Conservation (phyloP, 176 grass and related monocot species). For the Aegilops bicornis region DNA sequence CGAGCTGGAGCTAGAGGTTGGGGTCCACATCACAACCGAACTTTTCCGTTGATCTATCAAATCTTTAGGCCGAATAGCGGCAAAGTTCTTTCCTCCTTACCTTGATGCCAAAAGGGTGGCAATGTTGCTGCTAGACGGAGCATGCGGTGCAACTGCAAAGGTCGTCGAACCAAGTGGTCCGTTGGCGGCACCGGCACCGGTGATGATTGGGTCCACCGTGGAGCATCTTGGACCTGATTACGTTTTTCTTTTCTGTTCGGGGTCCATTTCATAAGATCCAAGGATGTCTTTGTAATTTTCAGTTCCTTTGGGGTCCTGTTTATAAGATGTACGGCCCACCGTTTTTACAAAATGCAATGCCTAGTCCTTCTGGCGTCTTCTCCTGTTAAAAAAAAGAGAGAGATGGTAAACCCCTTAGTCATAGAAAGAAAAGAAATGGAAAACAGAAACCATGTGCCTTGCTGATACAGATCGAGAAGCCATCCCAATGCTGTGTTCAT, state of each 20-base stretch:
- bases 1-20: too few species aligned
- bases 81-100: too few species aligned
- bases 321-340: neutral
- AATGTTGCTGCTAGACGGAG: neutral
- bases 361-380: too few species aligned
- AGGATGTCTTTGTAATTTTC: neutral
- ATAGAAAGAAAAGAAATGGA: neutral
- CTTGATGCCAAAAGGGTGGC: neutral
- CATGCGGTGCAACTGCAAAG: neutral
- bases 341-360: neutral
- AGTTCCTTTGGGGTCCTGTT: neutral
- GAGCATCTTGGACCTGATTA: neutral
- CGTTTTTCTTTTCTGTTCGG: neutral
- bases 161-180: neutral
- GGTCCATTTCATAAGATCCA: neutral
- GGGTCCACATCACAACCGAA: too few species aligned
- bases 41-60: too few species aligned
- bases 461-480: slow-evolving; percentile 1
- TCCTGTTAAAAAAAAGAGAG: too few species aligned
- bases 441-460: slow-evolving; percentile 7
- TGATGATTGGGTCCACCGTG: too few species aligned
- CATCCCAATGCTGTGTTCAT: neutral
- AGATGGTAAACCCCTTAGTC: neutral
- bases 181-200: too few species aligned
- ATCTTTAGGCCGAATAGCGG: too few species aligned